phyloP scores from a whole-genome alignment of 768 basidiomycete genomes.

The Hygrophoropsis aurantiaca region DNA sequence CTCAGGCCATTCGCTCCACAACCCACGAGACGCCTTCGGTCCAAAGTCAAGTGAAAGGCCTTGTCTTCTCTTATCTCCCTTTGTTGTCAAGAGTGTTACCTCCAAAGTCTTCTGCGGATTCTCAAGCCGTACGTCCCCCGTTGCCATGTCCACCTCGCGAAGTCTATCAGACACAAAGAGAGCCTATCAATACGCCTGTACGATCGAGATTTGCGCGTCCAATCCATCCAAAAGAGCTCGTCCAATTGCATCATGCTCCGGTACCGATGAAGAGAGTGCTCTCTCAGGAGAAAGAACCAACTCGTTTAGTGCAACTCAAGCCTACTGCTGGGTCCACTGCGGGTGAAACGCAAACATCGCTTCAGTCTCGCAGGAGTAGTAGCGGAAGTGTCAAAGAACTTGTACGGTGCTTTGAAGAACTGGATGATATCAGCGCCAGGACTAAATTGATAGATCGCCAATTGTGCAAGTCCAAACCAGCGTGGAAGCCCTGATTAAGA shows the following conservation, averaged over 20 bases:
- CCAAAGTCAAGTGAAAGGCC: slow-evolving; percentile 47
- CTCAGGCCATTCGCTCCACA: slow-evolving; percentile 21
- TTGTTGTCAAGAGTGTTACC: slow-evolving; percentile 40
- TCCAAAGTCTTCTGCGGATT: slow-evolving; percentile 19
- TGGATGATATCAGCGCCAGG: slow-evolving; percentile 38
- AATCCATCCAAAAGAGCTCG: slow-evolving; percentile 62
- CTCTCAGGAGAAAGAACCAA: slow-evolving; percentile 41
- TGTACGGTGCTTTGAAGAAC: slow-evolving; percentile 58
- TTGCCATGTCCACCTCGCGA: slow-evolving; percentile 40
- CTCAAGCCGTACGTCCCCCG: slow-evolving; percentile 36
- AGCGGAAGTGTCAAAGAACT: slow-evolving; percentile 73
- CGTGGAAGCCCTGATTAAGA: slow-evolving; percentile 9
- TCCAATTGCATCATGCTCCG: slow-evolving; percentile 58
- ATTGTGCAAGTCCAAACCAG: slow-evolving; percentile 22
- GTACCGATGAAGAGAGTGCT: slow-evolving; percentile 38
- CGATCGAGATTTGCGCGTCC: slow-evolving; percentile 46
- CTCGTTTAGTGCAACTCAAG: slow-evolving; percentile 54
- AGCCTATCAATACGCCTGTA: slow-evolving; percentile 59
- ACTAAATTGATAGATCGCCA: slow-evolving; percentile 13
- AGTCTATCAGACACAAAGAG: slow-evolving; percentile 36
- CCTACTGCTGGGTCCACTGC: slow-evolving; percentile 33
- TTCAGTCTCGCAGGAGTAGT: slow-evolving; percentile 56
- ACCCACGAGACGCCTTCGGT: slow-evolving; percentile 12
- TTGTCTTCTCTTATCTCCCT: slow-evolving; percentile 63
- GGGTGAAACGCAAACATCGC: slow-evolving; percentile 32